Percentiles rank a stretch among this genome's conserved stretches.
Conservation (phyloP, 345 rosid species). For the Aquilaria sinensis region DNA sequence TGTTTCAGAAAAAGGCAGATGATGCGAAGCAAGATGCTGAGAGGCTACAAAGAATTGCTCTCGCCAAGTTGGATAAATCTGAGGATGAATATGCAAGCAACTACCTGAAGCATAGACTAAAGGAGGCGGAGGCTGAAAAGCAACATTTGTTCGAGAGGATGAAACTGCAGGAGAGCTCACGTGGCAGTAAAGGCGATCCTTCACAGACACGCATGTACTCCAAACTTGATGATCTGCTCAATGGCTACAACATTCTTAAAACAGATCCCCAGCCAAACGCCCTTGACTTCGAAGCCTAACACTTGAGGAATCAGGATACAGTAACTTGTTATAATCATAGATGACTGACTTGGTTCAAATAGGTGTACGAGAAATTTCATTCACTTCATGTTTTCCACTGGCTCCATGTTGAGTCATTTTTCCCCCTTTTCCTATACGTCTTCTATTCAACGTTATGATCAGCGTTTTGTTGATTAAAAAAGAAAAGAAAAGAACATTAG, state of each 20-base stretch:
- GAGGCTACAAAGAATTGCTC: constrained; percentile 72
- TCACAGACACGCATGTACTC: constrained; percentile 54
- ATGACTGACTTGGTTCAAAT: no score
- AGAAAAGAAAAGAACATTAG: no score
- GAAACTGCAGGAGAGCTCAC: constrained; percentile 70
- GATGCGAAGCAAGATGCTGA: constrained; percentile 83
- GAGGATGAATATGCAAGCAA: constrained; percentile 87
- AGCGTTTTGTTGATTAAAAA: no score
- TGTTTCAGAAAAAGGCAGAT: constrained; percentile 87
- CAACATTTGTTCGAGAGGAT: constrained; percentile 82
- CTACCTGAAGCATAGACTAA: constrained; percentile 70
- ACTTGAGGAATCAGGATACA: constrained; percentile 20
- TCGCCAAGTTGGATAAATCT: constrained; percentile 72
- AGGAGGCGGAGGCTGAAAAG: constrained; percentile 93
- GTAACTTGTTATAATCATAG: no score
- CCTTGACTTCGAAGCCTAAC: constrained; percentile 42
- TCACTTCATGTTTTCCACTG: no score
- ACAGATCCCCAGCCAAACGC: constrained; percentile 40
- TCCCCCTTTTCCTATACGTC: no score
- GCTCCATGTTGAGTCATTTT: no score
- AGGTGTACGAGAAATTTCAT: no score
- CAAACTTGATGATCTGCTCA: constrained; percentile 49
- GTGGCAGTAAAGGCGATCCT: constrained; percentile 50
- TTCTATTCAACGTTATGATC: no score
- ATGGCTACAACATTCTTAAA: constrained; percentile 42